A percentile compares a stretch with the other conserved stretches of the same genome.
Evolutionary conservation across 768 basidiomycete species (phyloP).

Genomic region (Termitomyces bulborhizus): DNA sequence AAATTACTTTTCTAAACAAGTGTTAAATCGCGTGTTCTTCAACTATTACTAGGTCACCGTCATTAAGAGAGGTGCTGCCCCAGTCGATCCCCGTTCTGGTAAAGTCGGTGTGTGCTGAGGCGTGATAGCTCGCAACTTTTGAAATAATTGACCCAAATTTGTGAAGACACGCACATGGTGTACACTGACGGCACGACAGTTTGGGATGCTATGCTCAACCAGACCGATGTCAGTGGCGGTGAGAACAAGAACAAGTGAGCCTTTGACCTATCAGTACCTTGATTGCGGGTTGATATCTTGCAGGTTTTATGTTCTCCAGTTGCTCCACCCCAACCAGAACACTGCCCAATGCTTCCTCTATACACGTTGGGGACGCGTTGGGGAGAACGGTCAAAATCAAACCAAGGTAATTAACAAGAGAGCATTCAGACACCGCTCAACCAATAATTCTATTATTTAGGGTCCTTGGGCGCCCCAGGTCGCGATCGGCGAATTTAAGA

Average conservation of each 20-base stretch:
- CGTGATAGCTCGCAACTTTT: not conserved
- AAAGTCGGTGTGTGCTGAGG: constrained; percentile 36
- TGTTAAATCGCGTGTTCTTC: constrained; percentile 1
- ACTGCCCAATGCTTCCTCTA: constrained; percentile 29
- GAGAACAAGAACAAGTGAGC: constrained; percentile 52
- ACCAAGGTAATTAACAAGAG: constrained; percentile 30
- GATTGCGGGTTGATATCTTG: not conserved
- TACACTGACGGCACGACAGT: constrained; percentile 27
- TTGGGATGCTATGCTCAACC: constrained; percentile 62
- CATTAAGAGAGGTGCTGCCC: constrained; percentile 48
- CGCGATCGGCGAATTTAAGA: constrained; percentile 50
- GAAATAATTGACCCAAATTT: not conserved
- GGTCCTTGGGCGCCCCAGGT: constrained; percentile 35
- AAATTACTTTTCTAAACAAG: not conserved
- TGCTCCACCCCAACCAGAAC: constrained; percentile 44
- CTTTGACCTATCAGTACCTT: not conserved
- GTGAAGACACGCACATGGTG: constrained; percentile 46
- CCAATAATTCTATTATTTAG: constrained; percentile 19
- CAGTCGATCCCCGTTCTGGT: constrained; percentile 43
- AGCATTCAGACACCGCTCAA: not conserved
- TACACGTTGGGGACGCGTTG: constrained; percentile 60
- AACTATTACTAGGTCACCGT: constrained; percentile 24
- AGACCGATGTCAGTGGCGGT: constrained; percentile 43
- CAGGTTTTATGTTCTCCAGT: constrained; percentile 56
- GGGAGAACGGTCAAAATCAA: constrained; percentile 46